Evolutionary conservation across 129 eudicot species (phyloP), one percentile per base, ranked within the genome.

Genomic region (Erigeron canadensis): DNA sequence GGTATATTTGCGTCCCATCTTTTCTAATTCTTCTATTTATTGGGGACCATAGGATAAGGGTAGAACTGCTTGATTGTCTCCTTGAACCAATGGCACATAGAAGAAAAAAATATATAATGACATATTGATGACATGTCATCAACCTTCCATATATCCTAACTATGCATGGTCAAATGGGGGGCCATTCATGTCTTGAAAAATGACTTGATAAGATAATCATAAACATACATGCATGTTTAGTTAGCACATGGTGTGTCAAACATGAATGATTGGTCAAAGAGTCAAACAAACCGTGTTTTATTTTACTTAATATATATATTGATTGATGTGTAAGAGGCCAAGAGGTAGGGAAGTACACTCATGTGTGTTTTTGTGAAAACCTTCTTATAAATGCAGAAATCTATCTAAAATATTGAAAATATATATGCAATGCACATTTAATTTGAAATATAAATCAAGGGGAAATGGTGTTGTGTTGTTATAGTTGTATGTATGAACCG

Each of bases 21-120:
- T 22, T 15, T 60, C 39, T 63, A 22, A 15, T 10, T 44, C 67
- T 6, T 43, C n/a, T 76, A 56, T 46, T 67, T 59, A 6, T 17
- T 17, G 62, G 82, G 82, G 82, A 11, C 71, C 67, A 78, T 37
- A 28, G 13, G 82, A 78, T 78, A 78, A 78, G 82, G 67, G 60
- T 19, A n/a, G 65, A 63, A 44, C 73, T 55, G 44, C 61, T 78
- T 53, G 67, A 48, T 44, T 78, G 82, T 71, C 81, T 72, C 77
- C 72, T 54, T 54, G 42, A 15, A 71, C 77, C 70, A 63, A 63
- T 71, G 73, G 79, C 56, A 3, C 23, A 75, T 40, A n/a, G 44
- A 12, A 7, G 53, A 1, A 17, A 61, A 73, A 61, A 42, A 10
- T 37, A 73, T 43, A 71, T n/a, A n/a, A n/a, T n/a, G n/a, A n/a